Conservation (phyloP, 371 early-diverging fungal genomes). For the Mortierella sp. region DNA sequence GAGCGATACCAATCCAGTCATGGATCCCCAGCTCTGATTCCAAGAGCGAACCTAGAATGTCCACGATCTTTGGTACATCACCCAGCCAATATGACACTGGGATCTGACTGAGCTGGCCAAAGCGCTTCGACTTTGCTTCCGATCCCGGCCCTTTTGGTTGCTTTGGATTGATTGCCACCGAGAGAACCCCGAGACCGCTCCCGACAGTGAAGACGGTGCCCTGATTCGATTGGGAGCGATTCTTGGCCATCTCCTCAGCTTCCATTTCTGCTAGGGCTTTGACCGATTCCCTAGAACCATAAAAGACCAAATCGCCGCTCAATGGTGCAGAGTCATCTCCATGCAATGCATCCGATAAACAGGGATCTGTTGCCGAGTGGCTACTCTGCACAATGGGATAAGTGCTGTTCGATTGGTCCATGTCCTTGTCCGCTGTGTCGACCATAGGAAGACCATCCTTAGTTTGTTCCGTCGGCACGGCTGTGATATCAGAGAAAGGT, state of each 20-base stretch:
- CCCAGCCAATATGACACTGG: constrained; percentile 49
- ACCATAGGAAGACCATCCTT: too few relatives aligned
- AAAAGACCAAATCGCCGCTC: constrained; percentile 41
- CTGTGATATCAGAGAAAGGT: too few relatives aligned
- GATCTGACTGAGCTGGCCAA: constrained; percentile 27
- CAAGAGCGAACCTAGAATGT: constrained; percentile 19
- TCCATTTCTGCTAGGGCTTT: constrained; percentile 51
- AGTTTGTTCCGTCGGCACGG: too few relatives aligned
- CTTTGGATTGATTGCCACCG: not conserved
- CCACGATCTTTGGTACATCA: constrained; percentile 35
- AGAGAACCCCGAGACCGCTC: constrained; percentile 35
- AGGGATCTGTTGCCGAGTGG: not conserved
- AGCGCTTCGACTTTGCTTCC: not conserved
- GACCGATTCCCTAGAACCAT: constrained; percentile 43
- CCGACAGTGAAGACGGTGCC: constrained; percentile 27
- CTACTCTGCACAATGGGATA: too few relatives aligned
- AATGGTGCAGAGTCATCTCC: constrained; percentile 13
- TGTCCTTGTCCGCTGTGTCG: too few relatives aligned
- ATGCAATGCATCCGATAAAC: not conserved
- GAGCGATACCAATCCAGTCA: constrained; percentile 49
- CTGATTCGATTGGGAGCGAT: not conserved
- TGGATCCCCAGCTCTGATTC: constrained; percentile 27
- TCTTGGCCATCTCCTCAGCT: constrained; percentile 18
- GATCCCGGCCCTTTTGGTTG: not conserved
- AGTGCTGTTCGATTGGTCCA: too few relatives aligned